Base-by-base conservation (phyloP, 2,329 filamentous ascomycete genomes). In the Passalora sequoiae region DNA sequence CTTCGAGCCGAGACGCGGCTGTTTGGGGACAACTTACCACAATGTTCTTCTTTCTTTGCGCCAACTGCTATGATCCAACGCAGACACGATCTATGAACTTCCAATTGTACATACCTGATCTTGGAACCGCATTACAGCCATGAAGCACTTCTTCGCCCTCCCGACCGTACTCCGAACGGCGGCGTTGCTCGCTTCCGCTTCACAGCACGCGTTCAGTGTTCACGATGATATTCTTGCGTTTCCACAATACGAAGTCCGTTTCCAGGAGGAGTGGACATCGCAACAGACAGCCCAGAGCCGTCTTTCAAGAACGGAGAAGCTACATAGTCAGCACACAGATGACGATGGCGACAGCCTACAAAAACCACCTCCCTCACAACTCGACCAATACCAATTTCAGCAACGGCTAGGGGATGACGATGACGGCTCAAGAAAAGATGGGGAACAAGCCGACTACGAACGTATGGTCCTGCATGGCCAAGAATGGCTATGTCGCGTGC, bases 141-240 rank as follows among this genome's bases (percentile, higher is more conserved):
- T 73, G 70, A 71, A 60, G 58, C 63, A 68, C 47, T 67, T 74
- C 54, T 69, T 70, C 64, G 70, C 70, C 7, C 61, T 74, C 17
- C 69, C 71, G 15, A 69, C 69, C 2, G 54, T 74, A 15, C 50
- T 73, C 51, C 69, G 69, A 47, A 60, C 72, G 37, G 69, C 68
- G 42, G 64, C 74, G 46, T 76, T 59, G n/a, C 50, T 62, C n/a
- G 57, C 54, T 9, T 43, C 54, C n/a, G 60, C 60, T 74, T 35
- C 76, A 66, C 56, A 76, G 57, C 74, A 75, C 54, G 67, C 73
- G 15, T 95, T 95, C 70, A 94, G 83, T 68, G 85, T 94, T 44
- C 82, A 92, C 59, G 87, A 94, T 61, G 89, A 96, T 63, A 66
- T 95, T 39, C 75, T 94, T 44, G 88, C 88, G 13, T 88, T 84